Base-by-base conservation (phyloP, 78 protist genomes). In the Dictyostelium purpureum region DNA sequence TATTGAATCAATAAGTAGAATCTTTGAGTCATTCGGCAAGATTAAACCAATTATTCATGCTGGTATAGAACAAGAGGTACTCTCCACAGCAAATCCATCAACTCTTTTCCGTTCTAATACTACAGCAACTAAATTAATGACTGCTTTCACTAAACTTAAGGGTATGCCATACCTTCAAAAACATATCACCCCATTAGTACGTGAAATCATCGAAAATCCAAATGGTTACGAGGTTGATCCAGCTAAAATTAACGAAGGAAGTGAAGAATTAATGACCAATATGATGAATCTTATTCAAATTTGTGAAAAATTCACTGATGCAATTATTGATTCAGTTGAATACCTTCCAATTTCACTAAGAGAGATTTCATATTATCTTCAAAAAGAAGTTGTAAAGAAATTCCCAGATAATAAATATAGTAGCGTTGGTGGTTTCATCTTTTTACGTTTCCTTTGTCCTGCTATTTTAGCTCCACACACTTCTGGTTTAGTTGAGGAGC, bases 381-480 rank as follows among this genome's bases (percentile, higher is more conserved):
- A 88, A 75, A 18, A n/a, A 9, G 66, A 77, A 40, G 94, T 78
- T 7, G 37, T 73, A 19, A 89, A 76, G 79, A 77, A 78, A 63
- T 89, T 89, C 88, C 94, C 94, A 61, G 94, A 77, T 33, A 70
- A 89, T 18, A 73, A 79, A 14, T 77, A 67, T 37, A 76, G 87
- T 28, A 31, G 56, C 9, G 94, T 89, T 57, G 88, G 88, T 59
- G 96, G 97, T 51, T 78, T 96, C 70, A 49, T 96, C 24, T 96
- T 96, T 69, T 26, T 96, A 35, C 51, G 98, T 37, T 95, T 94
- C 90, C 81, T 96, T 2, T 95, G 96, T 75, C 98, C 98, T 12
- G 96, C 98, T 0, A 87, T 96, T 19, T 66, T 96, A 28, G 59
- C 80, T 21, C 98, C 98, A 52, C 79, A 66, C 79, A 87, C 82